Conservation (phyloP, 2,329 filamentous ascomycete genomes). For the Clarireedia homoeocarpa region DNA sequence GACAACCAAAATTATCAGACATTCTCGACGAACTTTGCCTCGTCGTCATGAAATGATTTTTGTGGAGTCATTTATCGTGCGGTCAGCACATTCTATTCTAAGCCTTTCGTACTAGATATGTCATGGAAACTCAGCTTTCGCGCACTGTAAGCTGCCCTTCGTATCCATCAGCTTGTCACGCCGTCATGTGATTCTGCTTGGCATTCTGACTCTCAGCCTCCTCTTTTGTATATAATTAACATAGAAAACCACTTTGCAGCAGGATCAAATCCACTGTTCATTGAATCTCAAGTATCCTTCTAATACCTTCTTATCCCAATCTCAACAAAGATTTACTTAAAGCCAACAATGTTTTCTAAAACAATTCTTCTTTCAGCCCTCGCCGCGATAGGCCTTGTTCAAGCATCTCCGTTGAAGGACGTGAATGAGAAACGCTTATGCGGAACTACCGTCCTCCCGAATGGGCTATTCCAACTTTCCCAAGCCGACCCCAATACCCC, state of each 20-base stretch:
- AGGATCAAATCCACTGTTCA: background rate
- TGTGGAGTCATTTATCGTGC: no score
- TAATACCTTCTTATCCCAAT: background rate
- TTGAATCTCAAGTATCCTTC: background rate
- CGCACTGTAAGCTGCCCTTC: no score
- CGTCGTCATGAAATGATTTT: no score
- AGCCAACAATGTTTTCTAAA: background rate
- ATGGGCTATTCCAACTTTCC: constrained; percentile 4
- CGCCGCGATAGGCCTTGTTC: background rate
- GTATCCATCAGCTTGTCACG: no score
- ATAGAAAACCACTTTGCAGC: background rate
- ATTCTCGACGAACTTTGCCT: no score
- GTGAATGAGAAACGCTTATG: constrained; percentile 3
- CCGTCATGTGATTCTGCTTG: no score
- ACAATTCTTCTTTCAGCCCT: background rate
- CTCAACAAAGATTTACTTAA: background rate
- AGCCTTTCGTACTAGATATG: no score
- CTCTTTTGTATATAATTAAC: no score
- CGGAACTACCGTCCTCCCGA: background rate
- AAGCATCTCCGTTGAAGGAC: constrained; percentile 1
- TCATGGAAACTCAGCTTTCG: no score
- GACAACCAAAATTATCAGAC: no score
- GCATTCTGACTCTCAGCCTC: no score
- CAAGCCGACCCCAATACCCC: background rate
- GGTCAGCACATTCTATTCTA: no score